Conservation (phyloP, 225 moss, liverwort and hornwort genomes). For the Neckera pumila region DNA sequence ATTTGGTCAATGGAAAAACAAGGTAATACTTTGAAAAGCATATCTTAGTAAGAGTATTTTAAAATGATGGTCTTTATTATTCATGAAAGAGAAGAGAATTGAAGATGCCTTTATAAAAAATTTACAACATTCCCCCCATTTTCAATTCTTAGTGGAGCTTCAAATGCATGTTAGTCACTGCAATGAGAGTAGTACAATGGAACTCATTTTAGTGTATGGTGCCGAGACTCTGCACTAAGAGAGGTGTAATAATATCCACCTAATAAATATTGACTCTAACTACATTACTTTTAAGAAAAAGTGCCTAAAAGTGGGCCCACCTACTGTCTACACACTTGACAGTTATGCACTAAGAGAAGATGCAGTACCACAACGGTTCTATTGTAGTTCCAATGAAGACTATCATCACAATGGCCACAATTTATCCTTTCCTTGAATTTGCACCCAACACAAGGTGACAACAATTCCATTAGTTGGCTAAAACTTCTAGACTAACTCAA, state of each 20-base stretch:
- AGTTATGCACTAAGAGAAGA: too few species aligned
- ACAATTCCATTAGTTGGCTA: neutral
- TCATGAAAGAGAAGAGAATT: neutral
- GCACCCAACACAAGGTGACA: neutral
- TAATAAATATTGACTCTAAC: too few species aligned
- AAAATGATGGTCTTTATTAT: neutral
- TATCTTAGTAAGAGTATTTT: neutral
- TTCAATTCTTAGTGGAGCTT: neutral
- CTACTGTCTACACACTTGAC: too few species aligned
- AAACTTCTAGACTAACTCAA: neutral
- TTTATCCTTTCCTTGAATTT: neutral
- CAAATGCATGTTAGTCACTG: neutral
- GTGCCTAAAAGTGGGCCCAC: too few species aligned
- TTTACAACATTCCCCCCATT: neutral
- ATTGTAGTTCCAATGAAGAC: fast-evolving
- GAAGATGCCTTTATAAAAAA: neutral
- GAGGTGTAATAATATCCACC: too few species aligned
- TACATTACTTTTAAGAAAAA: too few species aligned
- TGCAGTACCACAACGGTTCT: too few species aligned
- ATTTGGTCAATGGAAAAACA: neutral
- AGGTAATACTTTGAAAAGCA: neutral
- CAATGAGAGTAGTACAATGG: neutral
- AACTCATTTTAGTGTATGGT: too few species aligned
- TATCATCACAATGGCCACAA: neutral
- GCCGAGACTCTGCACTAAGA: too few species aligned